Conservation (phyloP, 2,329 filamentous ascomycete species). For the Taxawa tesnikishii region DNA sequence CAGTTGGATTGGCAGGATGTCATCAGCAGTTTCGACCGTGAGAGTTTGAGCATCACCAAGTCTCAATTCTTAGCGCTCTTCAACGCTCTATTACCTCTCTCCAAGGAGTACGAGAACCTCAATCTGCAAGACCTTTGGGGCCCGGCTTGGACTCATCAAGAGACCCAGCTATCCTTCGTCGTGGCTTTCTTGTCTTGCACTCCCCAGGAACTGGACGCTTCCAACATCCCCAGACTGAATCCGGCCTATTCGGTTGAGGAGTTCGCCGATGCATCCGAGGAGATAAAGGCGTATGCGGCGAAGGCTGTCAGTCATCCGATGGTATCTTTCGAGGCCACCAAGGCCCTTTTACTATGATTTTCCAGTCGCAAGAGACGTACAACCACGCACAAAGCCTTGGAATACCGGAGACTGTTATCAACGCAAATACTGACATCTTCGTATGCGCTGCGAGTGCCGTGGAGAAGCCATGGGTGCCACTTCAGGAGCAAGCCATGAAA, state of each 20-base stretch:
- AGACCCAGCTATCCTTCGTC: conserved; percentile 89
- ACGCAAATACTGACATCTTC: conserved; percentile 67
- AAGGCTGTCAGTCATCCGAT: conserved; percentile 72
- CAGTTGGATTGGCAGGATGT: conserved; percentile 57
- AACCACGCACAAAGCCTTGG: conserved; percentile 42
- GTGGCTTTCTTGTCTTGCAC: conserved; percentile 71
- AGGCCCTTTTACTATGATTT: conserved; percentile 51
- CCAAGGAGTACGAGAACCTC: conserved; percentile 49
- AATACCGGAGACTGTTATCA: conserved; percentile 49
- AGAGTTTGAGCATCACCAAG: conserved; percentile 61
- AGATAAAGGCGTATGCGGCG: conserved; percentile 47
- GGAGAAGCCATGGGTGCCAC: conserved; percentile 61
- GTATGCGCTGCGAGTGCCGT: conserved; percentile 67
- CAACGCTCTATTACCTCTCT: conserved; percentile 62
- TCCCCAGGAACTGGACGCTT: conserved; percentile 67
- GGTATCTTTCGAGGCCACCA: conserved; percentile 75
- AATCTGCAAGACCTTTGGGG: conserved; percentile 89
- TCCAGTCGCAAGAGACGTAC: conserved; percentile 46
- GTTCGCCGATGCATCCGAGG: conserved; percentile 48
- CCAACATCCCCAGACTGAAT: conserved; percentile 69
- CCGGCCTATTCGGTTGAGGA: conserved; percentile 60
- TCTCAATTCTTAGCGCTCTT: conserved; percentile 74
- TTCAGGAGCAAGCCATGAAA: conserved; percentile 63
- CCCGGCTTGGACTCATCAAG: conserved; percentile 67
- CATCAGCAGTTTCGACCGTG: conserved; percentile 68